Base-by-base conservation (phyloP, 352 stramenopile species). In the Phytophthora syringae region DNA sequence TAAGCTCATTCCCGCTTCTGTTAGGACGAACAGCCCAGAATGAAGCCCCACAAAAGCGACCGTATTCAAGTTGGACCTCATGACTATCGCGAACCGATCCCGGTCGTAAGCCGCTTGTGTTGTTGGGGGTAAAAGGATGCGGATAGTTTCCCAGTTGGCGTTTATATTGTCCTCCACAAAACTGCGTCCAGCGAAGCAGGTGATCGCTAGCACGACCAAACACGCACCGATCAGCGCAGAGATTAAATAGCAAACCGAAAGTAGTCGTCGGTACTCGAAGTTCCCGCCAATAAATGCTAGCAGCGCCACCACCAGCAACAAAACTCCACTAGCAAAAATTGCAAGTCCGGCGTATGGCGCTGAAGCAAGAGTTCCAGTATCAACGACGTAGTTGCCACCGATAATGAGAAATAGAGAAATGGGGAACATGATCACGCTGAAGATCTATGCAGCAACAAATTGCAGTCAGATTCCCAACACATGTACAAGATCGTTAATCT, bases 201-300 rank as follows among this genome's bases (percentile, higher is more conserved):
- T 64, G 47, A 89, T 79, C 7, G 82, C 73, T 13, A 88, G 20
- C 2, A 80, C 81, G 7, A 92, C 57, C n/a, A 85, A 67, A 16
- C 75, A 57, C 5, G 75, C 66, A 5, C 76, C 83, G 3, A 84
- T 73, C 36, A 82, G 48, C 10, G 84, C 86, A 3, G 85, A 88
- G 11, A 91, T 56, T 59, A 89, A 57, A 45, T 85, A 85, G 40
- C 82, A 92, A 11, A 88, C 77, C 2, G 82, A 91, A 28, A 93
- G 72, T 34, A 93, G 70, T 2, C 83, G 79, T 18, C 85, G 85
- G 48, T 94, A 94, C 52, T 94, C 85, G n/a, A 94, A 91, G 36
- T 70, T 83, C 7, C 70, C 78, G 9, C 85, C 85, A 36, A 92
- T 67, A 57, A 94, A 94, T 9, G 82, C 74, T 12, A 94, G 63